These are phyloP conservation scores for Dryas alaskensis DNA, from an alignment of 306 rosid genomes.

Conservation along the genomic window DNA sequence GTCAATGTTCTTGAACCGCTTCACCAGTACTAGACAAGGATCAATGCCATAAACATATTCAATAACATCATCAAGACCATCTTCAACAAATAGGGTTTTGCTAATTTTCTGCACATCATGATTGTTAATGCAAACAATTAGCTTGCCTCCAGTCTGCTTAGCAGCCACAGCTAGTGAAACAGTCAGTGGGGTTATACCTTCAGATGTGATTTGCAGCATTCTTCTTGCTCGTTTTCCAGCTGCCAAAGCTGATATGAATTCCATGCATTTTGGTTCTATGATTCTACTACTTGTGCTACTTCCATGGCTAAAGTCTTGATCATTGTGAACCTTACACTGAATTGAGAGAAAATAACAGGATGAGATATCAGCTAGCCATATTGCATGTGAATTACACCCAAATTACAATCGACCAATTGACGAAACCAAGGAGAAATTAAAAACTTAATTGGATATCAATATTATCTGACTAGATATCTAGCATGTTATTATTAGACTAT, in stretches of 20 bases:
- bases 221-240: conserved; percentile 25
- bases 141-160: conserved; percentile 30
- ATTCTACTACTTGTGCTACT: background rate
- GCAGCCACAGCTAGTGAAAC: conserved; percentile 24
- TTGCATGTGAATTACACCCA: background rate
- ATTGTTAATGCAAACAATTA: conserved; percentile 11
- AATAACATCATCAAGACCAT: conserved; percentile 14
- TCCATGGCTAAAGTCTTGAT: background rate
- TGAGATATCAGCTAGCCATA: background rate
- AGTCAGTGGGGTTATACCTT: conserved; percentile 24
- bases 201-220: conserved; percentile 18
- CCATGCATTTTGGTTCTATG: conserved; percentile 24
- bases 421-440: too few species aligned
- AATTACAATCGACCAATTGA: too few species aligned
- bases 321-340: conserved; percentile 2
- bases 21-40: conserved; percentile 15
- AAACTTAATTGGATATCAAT: too few species aligned
- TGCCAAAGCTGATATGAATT: conserved; percentile 30
- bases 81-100: background rate
- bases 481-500: too few species aligned
- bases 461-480: background rate
- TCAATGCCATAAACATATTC: conserved; percentile 13
- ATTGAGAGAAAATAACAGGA: background rate
- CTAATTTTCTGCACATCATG: conserved; percentile 6
- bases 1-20: conserved; percentile 11